Percentiles rank a stretch among this genome's conserved stretches.
Evolutionary conservation across 257 asterid species (phyloP).

Genomic region (Petunia secreta): DNA sequence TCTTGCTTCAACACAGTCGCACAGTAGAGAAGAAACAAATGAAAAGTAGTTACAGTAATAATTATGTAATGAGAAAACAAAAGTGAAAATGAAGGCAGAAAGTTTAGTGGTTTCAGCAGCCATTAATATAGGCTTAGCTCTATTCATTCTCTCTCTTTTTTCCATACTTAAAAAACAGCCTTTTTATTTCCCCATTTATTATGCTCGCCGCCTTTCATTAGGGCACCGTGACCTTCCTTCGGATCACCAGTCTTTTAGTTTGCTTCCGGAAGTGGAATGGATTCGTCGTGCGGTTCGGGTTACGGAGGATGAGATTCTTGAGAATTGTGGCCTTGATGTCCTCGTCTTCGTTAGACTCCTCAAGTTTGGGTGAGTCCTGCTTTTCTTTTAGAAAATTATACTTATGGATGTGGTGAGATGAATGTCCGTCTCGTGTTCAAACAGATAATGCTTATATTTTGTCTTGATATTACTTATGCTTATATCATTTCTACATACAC

Average conservation of each 20-base stretch:
- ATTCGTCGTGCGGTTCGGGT: slow-evolving; percentile 55
- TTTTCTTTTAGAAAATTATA: background rate
- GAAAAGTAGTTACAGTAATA: background rate
- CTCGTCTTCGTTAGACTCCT: slow-evolving; percentile 71
- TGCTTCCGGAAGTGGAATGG: slow-evolving; percentile 79
- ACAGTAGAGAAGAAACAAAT: background rate
- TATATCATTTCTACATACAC: too few species aligned
- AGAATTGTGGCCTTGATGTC: slow-evolving; percentile 77
- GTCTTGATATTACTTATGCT: too few species aligned
- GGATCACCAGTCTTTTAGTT: slow-evolving; percentile 38
- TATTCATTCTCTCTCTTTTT: slow-evolving; percentile 64
- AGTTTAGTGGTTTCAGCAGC: slow-evolving; percentile 70
- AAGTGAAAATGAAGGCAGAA: slow-evolving; percentile 57
- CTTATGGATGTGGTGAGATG: background rate
- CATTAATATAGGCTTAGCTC: slow-evolving; percentile 75
- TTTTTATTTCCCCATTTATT: slow-evolving; percentile 64
- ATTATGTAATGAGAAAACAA: background rate
- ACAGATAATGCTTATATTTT: too few species aligned
- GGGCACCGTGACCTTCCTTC: slow-evolving; percentile 46
- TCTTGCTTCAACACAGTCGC: background rate
- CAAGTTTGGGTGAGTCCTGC: slow-evolving; percentile 69
- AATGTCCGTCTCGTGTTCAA: too few species aligned
- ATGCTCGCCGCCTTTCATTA: slow-evolving; percentile 73
- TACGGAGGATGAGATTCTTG: slow-evolving; percentile 74
- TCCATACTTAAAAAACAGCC: slow-evolving; percentile 72